Conservation (phyloP, 164 flowering plant species). For the Brasenia schreberi region DNA sequence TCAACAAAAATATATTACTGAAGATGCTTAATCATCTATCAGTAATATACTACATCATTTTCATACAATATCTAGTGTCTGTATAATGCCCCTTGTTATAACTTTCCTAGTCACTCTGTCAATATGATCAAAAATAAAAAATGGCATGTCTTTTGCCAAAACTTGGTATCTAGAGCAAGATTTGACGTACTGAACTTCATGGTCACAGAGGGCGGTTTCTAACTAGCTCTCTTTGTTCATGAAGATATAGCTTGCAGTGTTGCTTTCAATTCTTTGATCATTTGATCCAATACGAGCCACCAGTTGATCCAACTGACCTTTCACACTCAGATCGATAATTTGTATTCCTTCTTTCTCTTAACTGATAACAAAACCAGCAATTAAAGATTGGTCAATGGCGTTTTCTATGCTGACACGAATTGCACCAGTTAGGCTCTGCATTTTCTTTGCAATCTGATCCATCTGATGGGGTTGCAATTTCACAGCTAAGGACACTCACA, state of each 20-base stretch:
- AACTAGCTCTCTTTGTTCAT: constrained; percentile 1
- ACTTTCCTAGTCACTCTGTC: not conserved
- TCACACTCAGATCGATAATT: constrained; percentile 14
- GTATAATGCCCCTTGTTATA: not conserved
- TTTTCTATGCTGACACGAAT: constrained; percentile 6
- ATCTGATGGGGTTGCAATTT: constrained; percentile 9
- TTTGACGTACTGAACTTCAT: not conserved
- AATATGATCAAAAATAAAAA: too few species aligned
- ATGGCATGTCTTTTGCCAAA: not conserved
- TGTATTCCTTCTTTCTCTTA: constrained; percentile 10
- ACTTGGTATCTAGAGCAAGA: not conserved
- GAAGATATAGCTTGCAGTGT: not conserved
- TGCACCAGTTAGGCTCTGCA: constrained; percentile 8
- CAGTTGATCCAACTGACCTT: constrained; percentile 13
- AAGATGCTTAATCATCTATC: not conserved
- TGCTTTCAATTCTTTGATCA: constrained; percentile 7
- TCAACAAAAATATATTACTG: not conserved
- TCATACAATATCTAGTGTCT: not conserved
- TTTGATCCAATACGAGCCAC: constrained; percentile 10
- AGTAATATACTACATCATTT: not conserved
- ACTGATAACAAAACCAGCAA: constrained; percentile 12
- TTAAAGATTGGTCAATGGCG: constrained; percentile 9
- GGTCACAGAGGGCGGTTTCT: not conserved
- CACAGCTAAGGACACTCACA: constrained; percentile 9
- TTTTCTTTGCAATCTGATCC: constrained; percentile 14